Evolutionary conservation across 805 yeast genomes (phyloP).

Genomic region (Candida odintsovae): DNA sequence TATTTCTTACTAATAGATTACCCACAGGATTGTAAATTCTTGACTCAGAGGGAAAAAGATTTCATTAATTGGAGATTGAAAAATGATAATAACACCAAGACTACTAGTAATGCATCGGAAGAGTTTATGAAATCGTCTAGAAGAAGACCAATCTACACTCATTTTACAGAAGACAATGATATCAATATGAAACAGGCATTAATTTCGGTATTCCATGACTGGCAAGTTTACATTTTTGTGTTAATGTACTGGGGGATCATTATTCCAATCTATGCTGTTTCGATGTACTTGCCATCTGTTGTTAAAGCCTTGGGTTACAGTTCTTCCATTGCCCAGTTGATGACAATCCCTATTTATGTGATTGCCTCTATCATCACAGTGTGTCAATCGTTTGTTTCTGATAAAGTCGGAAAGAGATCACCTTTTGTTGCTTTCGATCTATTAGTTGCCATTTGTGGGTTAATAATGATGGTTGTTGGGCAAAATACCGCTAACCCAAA

Average conservation of each 20-base stretch:
- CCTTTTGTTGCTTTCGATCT: conserved; percentile 26
- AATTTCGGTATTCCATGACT: conserved; percentile 23
- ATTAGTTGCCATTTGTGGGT: conserved; percentile 29
- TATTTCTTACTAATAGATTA: conserved; percentile 33
- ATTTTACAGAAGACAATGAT: conserved; percentile 13
- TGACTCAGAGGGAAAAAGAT: conserved; percentile 30
- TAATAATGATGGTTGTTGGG: conserved; percentile 25
- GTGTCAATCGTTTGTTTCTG: conserved; percentile 24
- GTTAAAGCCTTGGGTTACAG: conserved; percentile 34
- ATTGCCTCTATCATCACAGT: conserved; percentile 28
- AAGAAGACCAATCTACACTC: conserved; percentile 8
- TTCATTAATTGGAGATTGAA: conserved; percentile 19
- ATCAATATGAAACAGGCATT: conserved; percentile 10
- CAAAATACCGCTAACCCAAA: conserved; percentile 19
- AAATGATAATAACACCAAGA: conserved; percentile 8
- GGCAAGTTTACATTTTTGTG: conserved; percentile 27
- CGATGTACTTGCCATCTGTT: conserved; percentile 38
- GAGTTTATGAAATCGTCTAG: conserved; percentile 4
- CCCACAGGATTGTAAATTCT: conserved; percentile 41
- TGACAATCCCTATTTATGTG: conserved; percentile 38
- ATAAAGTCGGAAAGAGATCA: conserved; percentile 25
- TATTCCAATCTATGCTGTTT: conserved; percentile 31
- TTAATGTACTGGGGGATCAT: conserved; percentile 26
- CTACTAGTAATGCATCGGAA: conserved; percentile 1
- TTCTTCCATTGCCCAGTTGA: conserved; percentile 32